These are phyloP conservation scores for Pichia sp. DNA, from an alignment of 1,139 yeast species.

Conservation along the genomic window DNA sequence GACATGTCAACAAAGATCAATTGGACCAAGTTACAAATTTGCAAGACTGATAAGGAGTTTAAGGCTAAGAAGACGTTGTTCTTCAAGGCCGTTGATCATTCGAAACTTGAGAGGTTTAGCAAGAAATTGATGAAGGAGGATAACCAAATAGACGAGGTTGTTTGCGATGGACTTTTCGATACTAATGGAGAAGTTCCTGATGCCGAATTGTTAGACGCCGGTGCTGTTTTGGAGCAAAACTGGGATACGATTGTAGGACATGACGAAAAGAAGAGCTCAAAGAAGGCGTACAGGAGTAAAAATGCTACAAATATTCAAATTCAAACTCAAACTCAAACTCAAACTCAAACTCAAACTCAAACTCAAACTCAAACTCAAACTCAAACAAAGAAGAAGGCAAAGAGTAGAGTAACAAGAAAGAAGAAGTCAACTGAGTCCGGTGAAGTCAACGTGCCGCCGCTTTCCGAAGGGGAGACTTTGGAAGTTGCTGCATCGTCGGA, in stretches of 20 bases:
- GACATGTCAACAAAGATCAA: conserved; percentile 20
- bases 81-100: conserved; percentile 14
- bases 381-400: too few relatives aligned
- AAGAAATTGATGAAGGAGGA: conserved; percentile 11
- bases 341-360: too few relatives aligned
- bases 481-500: too few relatives aligned
- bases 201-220: conserved; percentile 6
- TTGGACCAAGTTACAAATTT: conserved; percentile 29
- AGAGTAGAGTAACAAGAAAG: too few relatives aligned
- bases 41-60: conserved; percentile 26
- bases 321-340: too few relatives aligned
- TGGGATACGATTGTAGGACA: conserved; percentile 6
- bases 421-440: too few relatives aligned
- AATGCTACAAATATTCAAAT: too few relatives aligned
- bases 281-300: too few relatives aligned
- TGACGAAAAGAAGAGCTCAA: conserved; percentile 2
- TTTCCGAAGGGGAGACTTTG: too few relatives aligned
- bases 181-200: neutral
- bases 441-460: too few relatives aligned
- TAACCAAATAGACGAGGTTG: conserved; percentile 15
- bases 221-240: conserved; percentile 4
- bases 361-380: too few relatives aligned
- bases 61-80: conserved; percentile 18
- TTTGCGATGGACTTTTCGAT: conserved; percentile 15
- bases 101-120: conserved; percentile 13